These are phyloP conservation scores for Aschersonia sp. DNA, from an alignment of 2,329 filamentous ascomycete species.

Conservation along the genomic window DNA sequence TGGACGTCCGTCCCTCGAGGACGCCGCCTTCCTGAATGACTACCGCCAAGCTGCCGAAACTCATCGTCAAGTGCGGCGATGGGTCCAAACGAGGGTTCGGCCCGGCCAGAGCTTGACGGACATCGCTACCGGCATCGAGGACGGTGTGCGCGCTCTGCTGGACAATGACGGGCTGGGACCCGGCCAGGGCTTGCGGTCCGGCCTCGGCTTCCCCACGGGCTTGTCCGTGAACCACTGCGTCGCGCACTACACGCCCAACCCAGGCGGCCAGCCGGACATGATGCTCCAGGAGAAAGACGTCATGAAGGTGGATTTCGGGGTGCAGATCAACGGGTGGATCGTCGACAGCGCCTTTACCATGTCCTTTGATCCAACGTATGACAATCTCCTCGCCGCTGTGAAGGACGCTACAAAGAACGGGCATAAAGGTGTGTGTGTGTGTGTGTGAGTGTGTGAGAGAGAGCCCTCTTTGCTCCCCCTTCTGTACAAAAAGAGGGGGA, in stretches of 20 bases:
- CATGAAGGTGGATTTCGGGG: slow-evolving; percentile 71
- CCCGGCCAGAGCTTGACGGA: slow-evolving; percentile 68
- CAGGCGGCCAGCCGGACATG: slow-evolving; percentile 55
- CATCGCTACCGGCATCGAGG: slow-evolving; percentile 78
- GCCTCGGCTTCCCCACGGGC: slow-evolving; percentile 78
- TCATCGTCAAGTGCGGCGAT: slow-evolving; percentile 77
- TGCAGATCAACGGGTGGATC: slow-evolving; percentile 67
- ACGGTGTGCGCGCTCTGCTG: slow-evolving; percentile 61
- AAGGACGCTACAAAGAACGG: slow-evolving; percentile 68
- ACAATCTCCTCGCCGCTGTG: slow-evolving; percentile 59
- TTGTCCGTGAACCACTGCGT: slow-evolving; percentile 74
- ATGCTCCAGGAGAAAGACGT: slow-evolving; percentile 60
- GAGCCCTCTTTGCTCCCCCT: neutral
- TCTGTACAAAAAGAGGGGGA: neutral
- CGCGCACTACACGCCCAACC: slow-evolving; percentile 77
- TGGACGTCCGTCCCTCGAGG: neutral
- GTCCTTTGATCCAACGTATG: slow-evolving; percentile 60
- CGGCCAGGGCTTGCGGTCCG: slow-evolving; percentile 63
- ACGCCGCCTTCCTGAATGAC: slow-evolving; percentile 55
- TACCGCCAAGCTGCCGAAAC: slow-evolving; percentile 77
- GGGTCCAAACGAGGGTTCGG: slow-evolving; percentile 66
- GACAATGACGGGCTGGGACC: slow-evolving; percentile 65
- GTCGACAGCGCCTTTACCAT: slow-evolving; percentile 73
- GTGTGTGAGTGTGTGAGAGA: neutral
- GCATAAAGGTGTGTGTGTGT: neutral